Evolutionary conservation across 345 rosid species (phyloP), one percentile per base, ranked within the genome.

Genomic region (Dipteronia sinensis): DNA sequence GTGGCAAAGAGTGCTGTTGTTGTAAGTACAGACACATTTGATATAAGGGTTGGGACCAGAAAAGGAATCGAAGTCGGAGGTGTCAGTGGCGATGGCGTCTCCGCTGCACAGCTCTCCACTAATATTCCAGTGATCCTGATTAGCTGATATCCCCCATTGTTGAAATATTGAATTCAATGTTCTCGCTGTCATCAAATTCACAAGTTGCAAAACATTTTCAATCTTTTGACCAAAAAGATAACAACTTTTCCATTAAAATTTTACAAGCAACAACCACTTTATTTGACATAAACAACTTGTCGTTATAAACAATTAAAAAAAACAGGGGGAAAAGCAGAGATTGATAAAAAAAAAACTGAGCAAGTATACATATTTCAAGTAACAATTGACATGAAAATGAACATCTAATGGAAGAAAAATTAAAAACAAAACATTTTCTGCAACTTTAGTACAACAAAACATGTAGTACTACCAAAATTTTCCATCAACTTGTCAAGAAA

Each of bases 61-160:
- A 0, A 0, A 0, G 67, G 72, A 34, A 58, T 79, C 71, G 23
- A 81, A 74, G 62, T 27, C 0, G 10, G 81, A 74, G 4, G 81
- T 44, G 11, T 68, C 76, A 10, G 82, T 31, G 66, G 92, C 90
- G 1, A 69, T 4, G 34, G 34, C 34, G 6, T 31, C 76, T 56
- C 89, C 92, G 20, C 59, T 83, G 81, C 91, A 88, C 5, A 74
- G 86, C n/a, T 86, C 83, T 59, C 89, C 91, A 10, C 83, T 85
- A n/a, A 40, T 79, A 76, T 87, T 89, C 90, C 93, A 89, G 61
- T 34, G 78, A 4, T n/a, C 19, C 15, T 20, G 38, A 4, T 4
- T 7, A 1, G 92, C 78, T 2, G 85, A 17, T 55, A 77, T 71
- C 12, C 74, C 29, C 90, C 93, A 89, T 79, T 76, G 53, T 19